Base-by-base conservation (phyloP, 345 rosid species). In the Eucalyptus pauciflora region DNA sequence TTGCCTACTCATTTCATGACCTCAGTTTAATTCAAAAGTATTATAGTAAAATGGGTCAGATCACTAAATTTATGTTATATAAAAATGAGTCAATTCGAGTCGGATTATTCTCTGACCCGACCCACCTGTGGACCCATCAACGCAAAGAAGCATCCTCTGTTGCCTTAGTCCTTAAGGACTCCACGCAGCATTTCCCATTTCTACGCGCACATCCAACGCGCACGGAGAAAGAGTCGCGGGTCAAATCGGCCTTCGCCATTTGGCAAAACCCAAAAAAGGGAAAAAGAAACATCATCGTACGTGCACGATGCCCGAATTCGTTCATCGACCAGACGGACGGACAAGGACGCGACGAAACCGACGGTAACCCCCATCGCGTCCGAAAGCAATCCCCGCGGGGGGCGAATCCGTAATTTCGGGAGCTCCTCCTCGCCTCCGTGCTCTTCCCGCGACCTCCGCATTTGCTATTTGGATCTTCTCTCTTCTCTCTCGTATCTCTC, bases 101-200 rank as follows among this genome's bases (percentile, higher is more conserved):
- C 4, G 5, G 20, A 20, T 3, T 52, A 8, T 52, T 3, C 20
- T 2, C 4, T n/a, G 4, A 52, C 0, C 58, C 0, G 58, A 8
- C 10, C 25, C 58, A 8, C 58, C 58, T 2, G 25, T 18, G 0
- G 2, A 52, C 58, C 1, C 13, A 25, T 56, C 27, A 10, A 4
- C 62, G 10, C 25, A 24, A 56, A 6, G 83, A 10, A 41, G 48
- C 85, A 41, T 76, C 83, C 48, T 41, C 7, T 5, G 45, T 76
- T 76, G 85, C 85, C 85, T 76, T 76, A 20, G 85, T 10, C 45
- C 85, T 76, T 41, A 76, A 41, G 85, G 3, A 76, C 48, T 20
- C 37, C 29, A 6, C 4, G 27, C 13, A 20, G 4, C 48, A 10
- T 18, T 20, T 41, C 25, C 48, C 27, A 8, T 12, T 3, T 9